Conservation (phyloP, 2,329 filamentous ascomycete genomes). For the Zasmidium cellare region DNA sequence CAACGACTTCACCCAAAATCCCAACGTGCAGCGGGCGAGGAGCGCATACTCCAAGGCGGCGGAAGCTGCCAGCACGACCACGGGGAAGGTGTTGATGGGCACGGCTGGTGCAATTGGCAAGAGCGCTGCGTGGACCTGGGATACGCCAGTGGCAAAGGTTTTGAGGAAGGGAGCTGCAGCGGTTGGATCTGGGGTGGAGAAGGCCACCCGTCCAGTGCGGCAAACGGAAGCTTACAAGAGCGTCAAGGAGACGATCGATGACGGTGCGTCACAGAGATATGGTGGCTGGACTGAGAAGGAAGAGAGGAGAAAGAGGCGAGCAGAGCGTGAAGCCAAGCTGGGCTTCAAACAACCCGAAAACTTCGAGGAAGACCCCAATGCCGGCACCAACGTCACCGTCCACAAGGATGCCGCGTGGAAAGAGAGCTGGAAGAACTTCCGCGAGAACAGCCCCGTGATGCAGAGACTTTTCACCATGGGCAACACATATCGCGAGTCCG, state of each 20-base stretch:
- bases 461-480: conserved; percentile 86
- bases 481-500: conserved; percentile 88
- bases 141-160: conserved; percentile 89
- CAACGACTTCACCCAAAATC: conserved; percentile 89
- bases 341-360: conserved; percentile 53
- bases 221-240: conserved; percentile 92
- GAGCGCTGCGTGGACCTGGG: conserved; percentile 95
- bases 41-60: conserved; percentile 86
- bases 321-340: conserved; percentile 64
- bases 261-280: conserved; percentile 92
- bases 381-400: conserved; percentile 88
- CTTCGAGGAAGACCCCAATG: conserved; percentile 83
- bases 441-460: conserved; percentile 83
- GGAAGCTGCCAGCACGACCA: conserved; percentile 75
- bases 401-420: conserved; percentile 98
- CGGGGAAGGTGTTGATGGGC: conserved; percentile 76
- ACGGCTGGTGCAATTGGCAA: conserved; percentile 87
- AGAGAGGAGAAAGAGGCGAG: conserved; percentile 78
- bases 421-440: conserved; percentile 96
- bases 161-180: conserved; percentile 81
- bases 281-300: conserved; percentile 97
- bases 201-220: conserved; percentile 89
- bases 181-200: conserved; percentile 85
- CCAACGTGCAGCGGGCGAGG: conserved; percentile 80
- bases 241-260: conserved; percentile 94